Evolutionary conservation across 805 yeast genomes (phyloP), one percentile per base, ranked within the genome.

Genomic region (Pichia deserticola): DNA sequence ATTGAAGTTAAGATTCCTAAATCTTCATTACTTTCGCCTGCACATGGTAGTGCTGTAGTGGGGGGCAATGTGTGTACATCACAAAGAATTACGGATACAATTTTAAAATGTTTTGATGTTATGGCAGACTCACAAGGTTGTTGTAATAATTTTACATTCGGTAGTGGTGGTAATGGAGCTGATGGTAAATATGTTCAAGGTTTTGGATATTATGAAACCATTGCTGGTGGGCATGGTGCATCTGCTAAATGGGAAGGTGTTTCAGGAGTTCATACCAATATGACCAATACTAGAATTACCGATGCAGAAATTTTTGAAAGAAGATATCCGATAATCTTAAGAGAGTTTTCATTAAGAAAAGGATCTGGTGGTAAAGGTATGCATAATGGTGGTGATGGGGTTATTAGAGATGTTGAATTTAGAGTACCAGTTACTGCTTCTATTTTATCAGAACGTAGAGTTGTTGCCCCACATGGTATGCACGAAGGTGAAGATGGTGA

Each of bases 71-170:
- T 92, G 7, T 85, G 90, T 68, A 92, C 98, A 1, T 85, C 97
- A 1, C 98, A 93, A 66, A 76, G 97, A 58, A 81, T 93, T 43
- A 89, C 96, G 0, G 97, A 90, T 66, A 92, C 86, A 3, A 79
- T 93, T 39, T 72, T 92, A 60, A 84, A 83, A 59, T 93, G 98
- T 0, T 89, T 93, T 64, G 75, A 78, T 53, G 89, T 89, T 5
- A 86, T 89, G 71, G 97, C 97, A 3, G 97, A 89, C 56, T 89
- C 97, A 1, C 98, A 92, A 68, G 97, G 97, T 40, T 89, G 93
- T 52, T 88, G 96, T 65, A 92, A 93, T 67, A 93, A 92, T 67
- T 79, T 92, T 58, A 90, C 97, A 0, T 92, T 90, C 71, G 97
- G 97, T 28, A 79, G 77, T 30, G 87, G 84, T 53, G 92, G 89